phyloP scores from a whole-genome alignment of 441 rosid species.

The Euphorbia corollata region DNA sequence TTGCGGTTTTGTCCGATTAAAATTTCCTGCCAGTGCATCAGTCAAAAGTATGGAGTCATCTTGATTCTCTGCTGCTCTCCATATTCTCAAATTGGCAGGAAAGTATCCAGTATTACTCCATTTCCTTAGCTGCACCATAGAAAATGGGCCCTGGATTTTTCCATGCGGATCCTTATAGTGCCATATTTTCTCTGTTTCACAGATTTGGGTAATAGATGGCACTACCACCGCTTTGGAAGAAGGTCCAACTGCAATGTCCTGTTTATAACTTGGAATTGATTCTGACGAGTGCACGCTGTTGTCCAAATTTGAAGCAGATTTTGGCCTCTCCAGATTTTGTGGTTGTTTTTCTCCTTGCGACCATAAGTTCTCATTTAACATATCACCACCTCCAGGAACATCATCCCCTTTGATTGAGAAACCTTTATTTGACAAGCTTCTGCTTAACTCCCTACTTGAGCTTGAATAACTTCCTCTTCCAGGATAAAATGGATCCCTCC shows the following conservation, averaged over 20 bases:
- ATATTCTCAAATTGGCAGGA: conserved; percentile 71
- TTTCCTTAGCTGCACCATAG: conserved; percentile 81
- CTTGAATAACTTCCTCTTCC: conserved; percentile 50
- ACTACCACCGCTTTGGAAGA: conserved; percentile 29
- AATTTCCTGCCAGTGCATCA: conserved; percentile 58
- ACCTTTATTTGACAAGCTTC: conserved; percentile 58
- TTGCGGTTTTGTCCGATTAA: conserved; percentile 47
- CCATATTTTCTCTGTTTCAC: conserved; percentile 85
- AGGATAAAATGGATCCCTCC: conserved; percentile 72
- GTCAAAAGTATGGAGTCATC: conserved; percentile 67
- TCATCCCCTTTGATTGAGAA: conserved; percentile 46
- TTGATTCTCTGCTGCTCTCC: conserved; percentile 53
- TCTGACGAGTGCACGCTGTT: conserved; percentile 34
- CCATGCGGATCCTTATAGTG: conserved; percentile 86
- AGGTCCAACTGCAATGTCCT: conserved; percentile 37
- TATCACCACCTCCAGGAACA: conserved; percentile 43
- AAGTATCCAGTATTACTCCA: conserved; percentile 92
- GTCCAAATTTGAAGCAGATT: conserved; percentile 38
- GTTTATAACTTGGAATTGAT: conserved; percentile 31
- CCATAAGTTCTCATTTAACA: conserved; percentile 43
- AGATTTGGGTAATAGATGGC: conserved; percentile 38
- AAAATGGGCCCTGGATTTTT: conserved; percentile 89
- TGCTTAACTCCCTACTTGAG: conserved; percentile 46
- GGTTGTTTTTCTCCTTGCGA: conserved; percentile 43
- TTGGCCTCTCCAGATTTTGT: conserved; percentile 51